Conservation (phyloP, 2,329 filamentous ascomycete species). For the Diaporthe vexans region DNA sequence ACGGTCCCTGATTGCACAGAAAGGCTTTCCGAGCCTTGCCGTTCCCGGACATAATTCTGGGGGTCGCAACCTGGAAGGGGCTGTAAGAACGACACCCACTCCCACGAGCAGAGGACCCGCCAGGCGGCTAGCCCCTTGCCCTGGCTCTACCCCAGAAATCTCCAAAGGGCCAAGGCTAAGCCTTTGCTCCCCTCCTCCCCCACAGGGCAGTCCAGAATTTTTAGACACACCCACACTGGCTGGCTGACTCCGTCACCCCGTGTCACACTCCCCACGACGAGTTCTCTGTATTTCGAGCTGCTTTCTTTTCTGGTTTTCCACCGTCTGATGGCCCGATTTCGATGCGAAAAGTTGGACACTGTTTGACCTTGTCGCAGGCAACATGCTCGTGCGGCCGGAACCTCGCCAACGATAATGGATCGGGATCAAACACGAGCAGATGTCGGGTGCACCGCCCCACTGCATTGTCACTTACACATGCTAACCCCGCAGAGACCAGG, state of each 20-base stretch:
- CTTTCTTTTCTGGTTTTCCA: slow-evolving; percentile 32
- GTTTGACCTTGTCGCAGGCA: neutral
- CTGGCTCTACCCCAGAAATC: slow-evolving; percentile 25
- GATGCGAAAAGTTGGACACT: slow-evolving; percentile 13
- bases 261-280: neutral
- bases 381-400: neutral
- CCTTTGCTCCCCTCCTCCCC: slow-evolving; percentile 21
- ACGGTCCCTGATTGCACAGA: slow-evolving; percentile 3
- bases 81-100: neutral
- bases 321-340: neutral
- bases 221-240: slow-evolving; percentile 5
- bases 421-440: slow-evolving; percentile 31
- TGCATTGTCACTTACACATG: slow-evolving; percentile 19
- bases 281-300: neutral
- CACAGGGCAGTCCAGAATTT: slow-evolving; percentile 13
- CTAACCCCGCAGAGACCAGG: slow-evolving; percentile 38
- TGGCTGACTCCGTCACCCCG: neutral
- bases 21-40: slow-evolving; percentile 34
- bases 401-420: slow-evolving; percentile 36
- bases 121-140: slow-evolving; percentile 20
- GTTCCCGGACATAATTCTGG: slow-evolving; percentile 24
- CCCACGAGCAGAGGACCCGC: slow-evolving; percentile 17
- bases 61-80: slow-evolving; percentile 7
- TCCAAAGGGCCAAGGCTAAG: slow-evolving; percentile 35
- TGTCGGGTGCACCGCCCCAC: slow-evolving; percentile 26